Evolutionary conservation across 2,329 filamentous ascomycete genomes (phyloP), one percentile per base, ranked within the genome.

Genomic region (Alternaria viburni): DNA sequence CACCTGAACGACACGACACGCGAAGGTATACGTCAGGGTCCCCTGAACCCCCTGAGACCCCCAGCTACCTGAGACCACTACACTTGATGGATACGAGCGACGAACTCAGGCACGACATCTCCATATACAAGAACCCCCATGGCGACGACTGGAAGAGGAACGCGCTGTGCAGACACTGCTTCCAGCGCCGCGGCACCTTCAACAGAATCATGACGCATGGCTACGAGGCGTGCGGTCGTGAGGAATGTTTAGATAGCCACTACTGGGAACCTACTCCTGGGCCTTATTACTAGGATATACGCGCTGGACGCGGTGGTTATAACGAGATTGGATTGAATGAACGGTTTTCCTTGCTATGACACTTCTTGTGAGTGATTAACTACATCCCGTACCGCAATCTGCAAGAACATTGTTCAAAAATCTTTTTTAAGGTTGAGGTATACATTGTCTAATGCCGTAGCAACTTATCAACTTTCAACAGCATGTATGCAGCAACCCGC

Each of bases 91-190:
- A 77, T 19, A 63, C 62, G 15, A 54, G 49, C 10, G 28, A 54
- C 21, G 43, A 54, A 3, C 47, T 30, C 30, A 13, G 41, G 25
- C 59, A 62, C 1, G 71, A 70, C 5, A 62, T 72, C 3, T 74
- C 73, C 2, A 74, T 78, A 25, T 77, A 68, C 62, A 70, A 66
- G 36, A 68, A 73, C 23, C 30, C 52, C 3, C 75, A 77, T 13
- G 72, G 74, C 10, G 67, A 75, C 10, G 67, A 72, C 1, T 71
- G 64, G 54, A 66, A 58, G 41, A 59, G 69, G 1, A 67, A 68
- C 43, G 58, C 71, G 1, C 59, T 79, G 1, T 79, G 76, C 56
- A 54, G 71, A 10, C 54, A 71, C 47, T 79, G 76, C 28, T 79
- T 76, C 46, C 69, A 72, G 11, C 62, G 41, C 9, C 66, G 71